Evolutionary conservation across 2,329 filamentous ascomycete species (phyloP).

Genomic region (Pseudogymnoascus sp.): DNA sequence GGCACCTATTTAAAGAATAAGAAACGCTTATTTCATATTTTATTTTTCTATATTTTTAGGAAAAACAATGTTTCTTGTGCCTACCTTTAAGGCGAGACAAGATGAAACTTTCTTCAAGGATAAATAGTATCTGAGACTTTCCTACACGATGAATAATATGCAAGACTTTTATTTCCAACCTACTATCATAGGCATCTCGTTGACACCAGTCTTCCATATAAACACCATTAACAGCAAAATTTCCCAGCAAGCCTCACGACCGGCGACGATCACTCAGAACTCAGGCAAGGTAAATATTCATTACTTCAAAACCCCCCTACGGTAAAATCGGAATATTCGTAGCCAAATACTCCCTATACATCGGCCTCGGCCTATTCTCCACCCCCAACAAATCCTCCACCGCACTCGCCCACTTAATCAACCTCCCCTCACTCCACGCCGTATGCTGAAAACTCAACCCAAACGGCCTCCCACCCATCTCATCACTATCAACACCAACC

Average conservation of each 20-base stretch:
- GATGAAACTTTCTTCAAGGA: too few species aligned
- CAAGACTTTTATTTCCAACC: not conserved
- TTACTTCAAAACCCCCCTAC: not conserved
- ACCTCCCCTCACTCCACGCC: constrained; percentile 2
- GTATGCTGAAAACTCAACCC: constrained; percentile 1
- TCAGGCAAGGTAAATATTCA: not conserved
- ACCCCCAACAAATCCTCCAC: constrained; percentile 9
- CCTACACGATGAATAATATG: not conserved
- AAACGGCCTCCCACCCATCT: constrained; percentile 4
- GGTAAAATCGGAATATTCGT: not conserved
- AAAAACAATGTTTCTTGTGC: too few species aligned
- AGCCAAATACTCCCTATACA: not conserved
- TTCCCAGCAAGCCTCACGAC: not conserved
- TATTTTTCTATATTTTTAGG: not conserved
- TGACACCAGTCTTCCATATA: not conserved
- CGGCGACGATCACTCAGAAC: not conserved
- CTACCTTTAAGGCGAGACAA: too few species aligned
- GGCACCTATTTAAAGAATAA: not conserved
- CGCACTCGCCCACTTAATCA: constrained; percentile 7
- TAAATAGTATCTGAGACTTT: too few species aligned
- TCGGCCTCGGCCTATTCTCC: not conserved
- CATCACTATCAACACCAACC: constrained; percentile 3
- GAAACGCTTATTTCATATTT: not conserved
- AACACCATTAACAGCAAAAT: not conserved
- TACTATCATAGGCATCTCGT: not conserved